phyloP scores from a whole-genome alignment of 306 rosid genomes.

The Ziziphus jujuba region DNA sequence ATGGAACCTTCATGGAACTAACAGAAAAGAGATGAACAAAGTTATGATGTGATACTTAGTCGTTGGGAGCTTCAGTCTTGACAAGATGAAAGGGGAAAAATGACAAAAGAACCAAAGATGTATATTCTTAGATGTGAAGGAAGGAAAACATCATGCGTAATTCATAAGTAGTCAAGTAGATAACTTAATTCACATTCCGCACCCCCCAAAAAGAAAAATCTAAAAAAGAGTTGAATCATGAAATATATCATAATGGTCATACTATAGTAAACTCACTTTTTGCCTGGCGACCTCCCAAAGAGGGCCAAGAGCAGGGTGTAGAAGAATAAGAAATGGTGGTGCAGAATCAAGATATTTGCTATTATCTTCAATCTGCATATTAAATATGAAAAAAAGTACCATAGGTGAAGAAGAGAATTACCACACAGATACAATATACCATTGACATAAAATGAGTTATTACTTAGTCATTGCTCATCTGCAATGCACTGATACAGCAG shows the following conservation, averaged over 20 bases:
- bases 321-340: slow-evolving; percentile 90
- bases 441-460: slow-evolving; percentile 12
- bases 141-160: not conserved
- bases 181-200: not conserved
- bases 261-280: slow-evolving; percentile 48
- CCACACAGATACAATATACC: slow-evolving; percentile 7
- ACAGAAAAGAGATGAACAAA: slow-evolving; percentile 18
- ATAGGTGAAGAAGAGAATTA: not conserved
- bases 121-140: not conserved
- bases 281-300: slow-evolving; percentile 96
- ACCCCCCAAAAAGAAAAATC: not conserved
- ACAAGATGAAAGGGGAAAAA: not conserved
- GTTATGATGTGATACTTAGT: slow-evolving; percentile 21
- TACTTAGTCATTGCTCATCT: slow-evolving; percentile 13
- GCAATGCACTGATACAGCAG: slow-evolving; percentile 12
- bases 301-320: slow-evolving; percentile 98
- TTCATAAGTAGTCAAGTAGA: not conserved
- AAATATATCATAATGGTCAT: not conserved
- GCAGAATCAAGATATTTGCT: slow-evolving; percentile 70
- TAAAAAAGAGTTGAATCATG: not conserved
- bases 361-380: slow-evolving; percentile 71
- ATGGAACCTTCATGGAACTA: slow-evolving; percentile 89
- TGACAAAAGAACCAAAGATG: not conserved
- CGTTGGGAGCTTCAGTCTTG: slow-evolving; percentile 1
- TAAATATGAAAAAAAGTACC: slow-evolving; percentile 20